These are phyloP conservation scores for Trichoderma endophyticum DNA, from an alignment of 2,329 filamentous ascomycete genomes.

Conservation along the genomic window DNA sequence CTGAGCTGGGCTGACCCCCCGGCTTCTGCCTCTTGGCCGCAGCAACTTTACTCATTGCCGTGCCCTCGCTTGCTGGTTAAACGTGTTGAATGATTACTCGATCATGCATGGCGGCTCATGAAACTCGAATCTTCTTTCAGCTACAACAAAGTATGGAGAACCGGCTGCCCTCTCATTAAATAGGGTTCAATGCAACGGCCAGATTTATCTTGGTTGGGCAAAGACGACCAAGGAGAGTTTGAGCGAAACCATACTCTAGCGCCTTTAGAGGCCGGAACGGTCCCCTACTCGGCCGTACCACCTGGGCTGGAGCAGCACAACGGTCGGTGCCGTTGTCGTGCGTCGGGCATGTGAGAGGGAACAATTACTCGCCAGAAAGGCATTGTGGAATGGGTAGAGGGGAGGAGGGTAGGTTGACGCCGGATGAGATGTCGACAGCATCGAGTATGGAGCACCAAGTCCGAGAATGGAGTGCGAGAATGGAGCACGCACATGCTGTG, in stretches of 20 bases:
- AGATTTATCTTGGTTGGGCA: constrained; percentile 6
- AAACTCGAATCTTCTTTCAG: background rate
- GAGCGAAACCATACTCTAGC: constrained; percentile 11
- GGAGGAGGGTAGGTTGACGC: background rate
- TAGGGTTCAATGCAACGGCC: constrained; percentile 8
- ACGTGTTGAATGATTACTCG: background rate
- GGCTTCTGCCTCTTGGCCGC: background rate
- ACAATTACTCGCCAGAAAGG: background rate
- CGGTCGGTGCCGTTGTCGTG: background rate
- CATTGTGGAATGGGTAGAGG: background rate
- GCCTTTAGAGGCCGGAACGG: constrained; percentile 5
- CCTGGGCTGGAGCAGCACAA: background rate
- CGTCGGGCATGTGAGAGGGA: background rate
- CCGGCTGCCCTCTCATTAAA: constrained; percentile 6
- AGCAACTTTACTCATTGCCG: background rate
- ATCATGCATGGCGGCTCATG: background rate
- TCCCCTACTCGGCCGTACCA: constrained; percentile 3
- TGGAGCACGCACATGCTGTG: constrained; percentile 3
- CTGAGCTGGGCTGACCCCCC: background rate
- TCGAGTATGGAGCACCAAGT: background rate
- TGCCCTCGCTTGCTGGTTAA: background rate
- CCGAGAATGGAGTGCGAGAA: background rate
- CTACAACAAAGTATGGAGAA: background rate
- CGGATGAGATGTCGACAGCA: background rate
- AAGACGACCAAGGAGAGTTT: constrained; percentile 15